Conservation (phyloP, 2,329 filamentous ascomycete species). For the Colletotrichum ledebouriae region DNA sequence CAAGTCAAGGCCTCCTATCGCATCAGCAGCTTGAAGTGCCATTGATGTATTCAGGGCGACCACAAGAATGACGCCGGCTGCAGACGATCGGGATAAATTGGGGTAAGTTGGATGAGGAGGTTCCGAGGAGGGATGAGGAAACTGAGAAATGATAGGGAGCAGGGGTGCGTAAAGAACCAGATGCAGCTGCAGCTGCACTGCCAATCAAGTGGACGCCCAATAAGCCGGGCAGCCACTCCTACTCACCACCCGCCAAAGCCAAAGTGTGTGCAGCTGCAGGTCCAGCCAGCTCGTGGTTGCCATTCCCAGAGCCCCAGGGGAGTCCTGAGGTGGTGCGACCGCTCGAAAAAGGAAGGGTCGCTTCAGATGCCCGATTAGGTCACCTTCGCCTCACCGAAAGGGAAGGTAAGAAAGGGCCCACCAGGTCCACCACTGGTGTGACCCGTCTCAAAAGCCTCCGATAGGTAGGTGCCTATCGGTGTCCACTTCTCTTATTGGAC, state of each 20-base stretch:
- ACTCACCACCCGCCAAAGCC: neutral
- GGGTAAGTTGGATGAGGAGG: neutral
- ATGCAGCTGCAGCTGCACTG: neutral
- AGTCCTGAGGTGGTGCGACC: neutral
- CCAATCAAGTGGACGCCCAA: neutral
- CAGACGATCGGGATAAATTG: constrained; percentile 21
- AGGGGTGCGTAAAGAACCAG: neutral
- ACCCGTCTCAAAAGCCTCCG: neutral
- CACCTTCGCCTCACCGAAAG: constrained; percentile 25
- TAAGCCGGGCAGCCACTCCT: neutral
- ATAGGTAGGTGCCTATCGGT: neutral
- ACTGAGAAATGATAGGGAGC: neutral
- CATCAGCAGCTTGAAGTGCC: constrained; percentile 1
- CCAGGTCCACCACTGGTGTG: neutral
- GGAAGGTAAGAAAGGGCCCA: neutral
- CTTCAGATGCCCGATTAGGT: constrained; percentile 31
- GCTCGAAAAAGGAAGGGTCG: constrained; percentile 33
- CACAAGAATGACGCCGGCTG: constrained; percentile 9
- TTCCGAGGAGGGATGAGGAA: neutral
- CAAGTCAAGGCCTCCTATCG: constrained; percentile 12
- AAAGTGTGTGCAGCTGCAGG: constrained; percentile 12
- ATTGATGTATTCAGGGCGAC: neutral
- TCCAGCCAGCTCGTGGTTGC: neutral
- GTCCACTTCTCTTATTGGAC: neutral
- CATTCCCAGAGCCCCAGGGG: no score